phyloP scores from a whole-genome alignment of 768 basidiomycete genomes.

The Phanerodontia chrysosporium region DNA sequence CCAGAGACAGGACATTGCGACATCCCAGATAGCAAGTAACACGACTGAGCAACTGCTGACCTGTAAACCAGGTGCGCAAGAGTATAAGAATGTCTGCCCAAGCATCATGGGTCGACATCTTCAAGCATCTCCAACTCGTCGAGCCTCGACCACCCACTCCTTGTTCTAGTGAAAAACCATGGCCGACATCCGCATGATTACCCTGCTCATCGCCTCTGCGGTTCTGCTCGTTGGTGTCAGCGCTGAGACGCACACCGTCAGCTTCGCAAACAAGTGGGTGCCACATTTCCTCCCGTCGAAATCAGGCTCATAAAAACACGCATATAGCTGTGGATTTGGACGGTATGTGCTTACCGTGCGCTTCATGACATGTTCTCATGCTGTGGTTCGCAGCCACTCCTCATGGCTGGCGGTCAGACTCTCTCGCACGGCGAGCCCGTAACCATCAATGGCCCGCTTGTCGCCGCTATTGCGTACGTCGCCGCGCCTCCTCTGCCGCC shows the following conservation, averaged over 20 bases:
- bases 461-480: slow-evolving; percentile 33
- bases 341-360: neutral
- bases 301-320: neutral
- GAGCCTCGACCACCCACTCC: no score
- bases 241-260: neutral
- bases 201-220: neutral
- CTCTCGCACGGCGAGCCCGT: slow-evolving; percentile 30
- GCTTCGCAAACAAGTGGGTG: neutral
- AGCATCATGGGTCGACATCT: no score
- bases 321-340: neutral
- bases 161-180: no score
- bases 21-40: no score
- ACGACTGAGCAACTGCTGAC: no score
- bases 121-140: no score
- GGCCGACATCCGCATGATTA: no score
- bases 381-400: neutral
- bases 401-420: slow-evolving; percentile 19
- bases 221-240: neutral
- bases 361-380: no score
- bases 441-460: slow-evolving; percentile 22
- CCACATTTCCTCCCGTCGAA: neutral
- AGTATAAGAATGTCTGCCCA: no score
- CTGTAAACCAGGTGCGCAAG: no score
- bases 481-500: neutral
- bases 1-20: no score